phyloP scores from a whole-genome alignment of 2,329 filamentous ascomycete species.

The Claviceps cyperi region DNA sequence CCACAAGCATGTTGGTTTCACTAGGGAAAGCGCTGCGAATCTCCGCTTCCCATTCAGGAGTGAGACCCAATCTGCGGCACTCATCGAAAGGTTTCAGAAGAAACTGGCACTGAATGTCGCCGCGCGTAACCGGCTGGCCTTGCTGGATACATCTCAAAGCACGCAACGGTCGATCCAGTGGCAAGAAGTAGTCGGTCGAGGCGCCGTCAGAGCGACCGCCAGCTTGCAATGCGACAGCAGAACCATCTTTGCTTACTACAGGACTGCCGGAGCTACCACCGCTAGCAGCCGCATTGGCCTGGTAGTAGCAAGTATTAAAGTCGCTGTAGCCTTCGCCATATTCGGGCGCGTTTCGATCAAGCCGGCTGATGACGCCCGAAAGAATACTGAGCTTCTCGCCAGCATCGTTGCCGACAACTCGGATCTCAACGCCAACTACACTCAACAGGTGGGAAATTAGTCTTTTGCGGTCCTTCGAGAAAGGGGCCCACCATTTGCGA shows the following conservation, averaged over 20 bases:
- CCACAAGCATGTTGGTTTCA: slow-evolving; percentile 93
- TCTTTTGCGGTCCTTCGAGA: not conserved
- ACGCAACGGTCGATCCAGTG: slow-evolving; percentile 76
- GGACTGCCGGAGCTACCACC: slow-evolving; percentile 97
- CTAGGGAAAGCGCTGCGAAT: slow-evolving; percentile 74
- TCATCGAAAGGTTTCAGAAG: slow-evolving; percentile 96
- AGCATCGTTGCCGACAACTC: slow-evolving; percentile 96
- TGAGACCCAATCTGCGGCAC: slow-evolving; percentile 76
- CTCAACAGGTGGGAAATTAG: slow-evolving; percentile 8
- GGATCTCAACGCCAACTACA: slow-evolving; percentile 75
- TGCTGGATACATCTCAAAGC: slow-evolving; percentile 76
- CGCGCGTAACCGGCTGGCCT: slow-evolving; percentile 62
- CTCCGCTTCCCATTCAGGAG: slow-evolving; percentile 70
- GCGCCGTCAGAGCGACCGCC: slow-evolving; percentile 88
- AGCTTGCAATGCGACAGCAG: slow-evolving; percentile 82
- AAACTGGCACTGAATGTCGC: slow-evolving; percentile 97
- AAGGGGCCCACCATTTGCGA: not conserved
- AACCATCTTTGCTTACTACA: slow-evolving; percentile 88
- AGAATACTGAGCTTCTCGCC: slow-evolving; percentile 97
- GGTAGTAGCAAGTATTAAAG: slow-evolving; percentile 93
- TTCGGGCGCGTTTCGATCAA: slow-evolving; percentile 93
- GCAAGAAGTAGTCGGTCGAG: slow-evolving; percentile 94
- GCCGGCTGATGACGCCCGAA: slow-evolving; percentile 88
- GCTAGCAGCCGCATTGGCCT: slow-evolving; percentile 91
- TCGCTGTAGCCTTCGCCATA: slow-evolving; percentile 97